Conservation (phyloP, 768 basidiomycete genomes). For the Rhizopogon sp. region DNA sequence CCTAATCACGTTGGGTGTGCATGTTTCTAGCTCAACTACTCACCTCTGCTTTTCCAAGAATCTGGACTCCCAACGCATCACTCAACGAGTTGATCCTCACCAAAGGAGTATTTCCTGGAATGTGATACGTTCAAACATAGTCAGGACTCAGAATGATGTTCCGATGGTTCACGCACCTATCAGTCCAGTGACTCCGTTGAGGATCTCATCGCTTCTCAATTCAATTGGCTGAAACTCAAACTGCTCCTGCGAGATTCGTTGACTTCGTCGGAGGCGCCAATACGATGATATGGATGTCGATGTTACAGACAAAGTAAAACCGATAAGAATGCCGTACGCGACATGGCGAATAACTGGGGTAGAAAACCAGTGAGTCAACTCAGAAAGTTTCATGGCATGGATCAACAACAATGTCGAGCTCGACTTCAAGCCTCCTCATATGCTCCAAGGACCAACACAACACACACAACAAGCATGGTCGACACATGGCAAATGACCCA, state of each 20-base stretch:
- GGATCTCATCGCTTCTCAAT: constrained; percentile 69
- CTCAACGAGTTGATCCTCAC: constrained; percentile 89
- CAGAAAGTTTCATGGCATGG: constrained; percentile 9
- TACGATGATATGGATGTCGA: constrained; percentile 59
- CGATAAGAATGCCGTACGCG: constrained; percentile 57
- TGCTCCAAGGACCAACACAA: no score
- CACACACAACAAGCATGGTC: no score
- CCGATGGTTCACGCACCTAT: constrained; percentile 56
- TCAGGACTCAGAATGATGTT: not conserved
- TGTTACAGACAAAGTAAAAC: constrained; percentile 72
- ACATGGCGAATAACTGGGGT: constrained; percentile 29
- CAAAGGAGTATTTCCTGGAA: constrained; percentile 87
- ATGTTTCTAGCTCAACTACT: constrained; percentile 3
- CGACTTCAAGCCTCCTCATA: no score
- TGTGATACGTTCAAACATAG: not conserved
- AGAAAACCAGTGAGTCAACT: constrained; percentile 14
- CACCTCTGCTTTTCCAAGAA: constrained; percentile 94
- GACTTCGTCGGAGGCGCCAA: constrained; percentile 44
- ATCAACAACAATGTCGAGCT: not conserved
- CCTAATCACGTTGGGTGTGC: not conserved
- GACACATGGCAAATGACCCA: no score
- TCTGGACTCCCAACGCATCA: constrained; percentile 87
- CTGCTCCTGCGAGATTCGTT: constrained; percentile 27
- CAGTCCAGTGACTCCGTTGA: constrained; percentile 75
- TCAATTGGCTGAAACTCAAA: constrained; percentile 56